Conservation (phyloP, 202 grass and related monocot genomes). For the Saccharum hybrid region DNA sequence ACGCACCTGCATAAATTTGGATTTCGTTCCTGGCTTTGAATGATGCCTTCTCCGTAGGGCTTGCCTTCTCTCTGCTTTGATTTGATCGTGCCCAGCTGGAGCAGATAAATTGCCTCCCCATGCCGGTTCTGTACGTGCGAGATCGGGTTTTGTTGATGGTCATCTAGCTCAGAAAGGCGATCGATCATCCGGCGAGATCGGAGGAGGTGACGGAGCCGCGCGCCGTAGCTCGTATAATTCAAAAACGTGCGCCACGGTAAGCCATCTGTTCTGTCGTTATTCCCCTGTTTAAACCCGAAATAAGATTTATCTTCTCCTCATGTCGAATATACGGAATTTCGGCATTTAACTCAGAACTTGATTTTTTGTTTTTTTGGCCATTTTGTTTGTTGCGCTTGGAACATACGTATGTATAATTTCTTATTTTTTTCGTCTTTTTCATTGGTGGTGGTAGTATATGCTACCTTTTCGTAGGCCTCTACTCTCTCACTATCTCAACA, state of each 20-base stretch:
- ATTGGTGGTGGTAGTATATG: not conserved
- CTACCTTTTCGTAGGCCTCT: not conserved
- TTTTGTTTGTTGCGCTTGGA: constrained; percentile 4
- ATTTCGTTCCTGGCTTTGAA: not conserved
- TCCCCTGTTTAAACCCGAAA: not conserved
- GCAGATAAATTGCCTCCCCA: not conserved
- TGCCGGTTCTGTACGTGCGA: not conserved
- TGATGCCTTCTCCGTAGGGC: not conserved
- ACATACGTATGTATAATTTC: not conserved
- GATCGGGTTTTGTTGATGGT: constrained; percentile 39
- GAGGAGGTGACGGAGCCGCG: not conserved
- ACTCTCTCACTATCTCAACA: not conserved
- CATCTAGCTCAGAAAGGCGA: constrained; percentile 30
- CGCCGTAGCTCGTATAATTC: not conserved
- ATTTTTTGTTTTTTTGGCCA: too few relatives aligned
- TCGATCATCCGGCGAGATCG: not conserved
- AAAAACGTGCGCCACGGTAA: constrained; percentile 8
- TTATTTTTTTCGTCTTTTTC: not conserved
- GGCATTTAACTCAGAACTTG: not conserved
- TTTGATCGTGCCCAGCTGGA: constrained; percentile 8
- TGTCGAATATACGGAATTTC: not conserved
- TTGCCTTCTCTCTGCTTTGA: not conserved
- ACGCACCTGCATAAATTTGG: not conserved
- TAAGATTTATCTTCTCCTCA: not conserved
- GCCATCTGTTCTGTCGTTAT: not conserved